A percentile compares a stretch with the other conserved stretches of the same genome.
Conservation (phyloP, 257 asterid species). For the Forsythia suspensa region DNA sequence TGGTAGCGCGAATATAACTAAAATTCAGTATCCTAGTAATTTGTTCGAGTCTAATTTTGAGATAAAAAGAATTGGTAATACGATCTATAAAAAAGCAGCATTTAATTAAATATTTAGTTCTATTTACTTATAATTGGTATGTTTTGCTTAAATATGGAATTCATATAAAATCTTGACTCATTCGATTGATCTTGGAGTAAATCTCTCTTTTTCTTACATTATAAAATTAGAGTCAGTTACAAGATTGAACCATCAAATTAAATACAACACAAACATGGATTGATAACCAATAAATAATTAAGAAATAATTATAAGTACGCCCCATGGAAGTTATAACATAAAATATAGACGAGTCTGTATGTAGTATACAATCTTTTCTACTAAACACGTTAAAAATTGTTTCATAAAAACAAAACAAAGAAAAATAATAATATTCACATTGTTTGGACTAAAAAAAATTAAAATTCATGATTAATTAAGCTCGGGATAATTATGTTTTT, state of each 20-base stretch:
- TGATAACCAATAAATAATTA: neutral
- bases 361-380: too few relatives aligned
- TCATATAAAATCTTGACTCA: neutral
- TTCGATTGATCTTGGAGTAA: neutral
- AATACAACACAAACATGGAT: neutral
- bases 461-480: neutral
- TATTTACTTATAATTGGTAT: neutral
- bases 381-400: too few relatives aligned
- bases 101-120: neutral
- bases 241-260: neutral
- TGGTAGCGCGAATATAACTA: too few relatives aligned
- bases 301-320: too few relatives aligned
- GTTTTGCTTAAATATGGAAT: neutral
- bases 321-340: too few relatives aligned
- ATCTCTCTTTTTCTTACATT: neutral
- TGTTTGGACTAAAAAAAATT: neutral
- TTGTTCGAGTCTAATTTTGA: too few relatives aligned
- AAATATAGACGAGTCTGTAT: too few relatives aligned
- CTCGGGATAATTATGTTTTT: neutral
- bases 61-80: too few relatives aligned
- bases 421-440: neutral
- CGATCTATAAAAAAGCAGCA: too few relatives aligned
- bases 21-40: too few relatives aligned
- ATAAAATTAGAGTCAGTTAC: too few relatives aligned
- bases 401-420: too few relatives aligned